A percentile compares a stretch with the other conserved stretches of the same genome.
phyloP scores from a whole-genome alignment of 2,329 filamentous ascomycete species.

The Ophiostoma tasmaniense region DNA sequence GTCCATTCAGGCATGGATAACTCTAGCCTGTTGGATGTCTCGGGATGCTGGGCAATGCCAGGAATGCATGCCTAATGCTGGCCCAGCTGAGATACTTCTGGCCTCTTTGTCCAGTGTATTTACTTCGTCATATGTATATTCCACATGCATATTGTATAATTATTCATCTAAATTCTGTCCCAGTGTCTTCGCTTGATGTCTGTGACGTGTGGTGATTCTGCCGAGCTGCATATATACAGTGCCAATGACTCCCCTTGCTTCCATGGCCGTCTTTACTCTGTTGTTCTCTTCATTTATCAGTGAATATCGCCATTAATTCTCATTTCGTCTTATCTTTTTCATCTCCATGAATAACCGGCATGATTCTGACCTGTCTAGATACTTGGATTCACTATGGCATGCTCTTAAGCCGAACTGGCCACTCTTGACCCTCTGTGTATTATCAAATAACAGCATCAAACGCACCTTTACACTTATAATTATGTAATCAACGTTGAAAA shows the following conservation, averaged over 20 bases:
- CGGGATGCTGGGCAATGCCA: neutral
- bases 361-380: no score
- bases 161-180: conserved; percentile 16
- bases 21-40: neutral
- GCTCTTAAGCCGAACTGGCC: no score
- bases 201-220: neutral
- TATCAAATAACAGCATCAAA: no score
- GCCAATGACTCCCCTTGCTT: no score
- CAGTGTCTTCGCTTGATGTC: neutral
- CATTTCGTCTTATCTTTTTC: no score
- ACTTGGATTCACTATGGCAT: no score
- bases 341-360: no score
- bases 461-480: no score
- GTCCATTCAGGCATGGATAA: neutral
- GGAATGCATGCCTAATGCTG: neutral
- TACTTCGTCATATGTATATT: conserved; percentile 16
- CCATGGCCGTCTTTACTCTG: no score
- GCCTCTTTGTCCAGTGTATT: neutral
- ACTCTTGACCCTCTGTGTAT: no score
- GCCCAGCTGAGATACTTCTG: neutral
- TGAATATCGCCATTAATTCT: no score
- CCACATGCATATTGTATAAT: conserved; percentile 19
- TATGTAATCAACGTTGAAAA: neutral
- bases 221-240: neutral
- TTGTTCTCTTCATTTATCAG: no score